Evolutionary conservation across 1,284 basidiomycete genomes (phyloP), one percentile per base, ranked within the genome.

Genomic region (Sphagnurus paluster): DNA sequence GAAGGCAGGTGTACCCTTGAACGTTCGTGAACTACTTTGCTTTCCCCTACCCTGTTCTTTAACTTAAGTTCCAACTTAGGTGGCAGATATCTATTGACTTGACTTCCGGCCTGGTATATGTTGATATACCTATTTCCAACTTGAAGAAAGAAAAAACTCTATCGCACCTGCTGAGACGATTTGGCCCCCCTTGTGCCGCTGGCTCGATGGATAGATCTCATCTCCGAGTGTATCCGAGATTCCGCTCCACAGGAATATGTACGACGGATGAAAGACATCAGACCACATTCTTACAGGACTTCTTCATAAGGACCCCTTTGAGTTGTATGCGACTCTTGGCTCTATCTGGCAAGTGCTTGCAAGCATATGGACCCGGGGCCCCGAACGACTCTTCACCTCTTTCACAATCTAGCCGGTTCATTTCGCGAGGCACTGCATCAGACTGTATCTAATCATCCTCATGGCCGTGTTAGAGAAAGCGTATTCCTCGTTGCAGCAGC

Each of bases 221-320:
- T 56, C 44, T 54, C 55, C 55, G 46, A 38, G 30, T n/a, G 34
- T 54, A 38, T 33, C 13, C n/a, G n/a, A 33, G 13, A 26, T 3
- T 32, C 30, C 30, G 30, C 14, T 33, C n/a, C 30, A 24, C 36
- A 26, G 32, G 37, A 17, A 36, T 14, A 35, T 19, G 19, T 11
- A 2, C n/a, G n/a, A n/a, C n/a, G n/a, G n/a, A 10, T 19, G 39
- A 36, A n/a, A 34, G 21, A 23, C 28, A 8, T n/a, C 26, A 34
- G 28, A 36, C 8, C 30, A 33, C n/a, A n/a, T n/a, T n/a, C n/a
- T n/a, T n/a, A n/a, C n/a, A n/a, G n/a, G n/a, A n/a, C n/a, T n/a
- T n/a, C n/a, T 33, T 14, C 13, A n/a, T n/a, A 14, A 10, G 11
- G 28, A 10, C 28, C 11, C 28, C 7, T 30, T 33, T 4, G 13